Base-by-base conservation (phyloP, 805 yeast species). In the Ogataea angusta region DNA sequence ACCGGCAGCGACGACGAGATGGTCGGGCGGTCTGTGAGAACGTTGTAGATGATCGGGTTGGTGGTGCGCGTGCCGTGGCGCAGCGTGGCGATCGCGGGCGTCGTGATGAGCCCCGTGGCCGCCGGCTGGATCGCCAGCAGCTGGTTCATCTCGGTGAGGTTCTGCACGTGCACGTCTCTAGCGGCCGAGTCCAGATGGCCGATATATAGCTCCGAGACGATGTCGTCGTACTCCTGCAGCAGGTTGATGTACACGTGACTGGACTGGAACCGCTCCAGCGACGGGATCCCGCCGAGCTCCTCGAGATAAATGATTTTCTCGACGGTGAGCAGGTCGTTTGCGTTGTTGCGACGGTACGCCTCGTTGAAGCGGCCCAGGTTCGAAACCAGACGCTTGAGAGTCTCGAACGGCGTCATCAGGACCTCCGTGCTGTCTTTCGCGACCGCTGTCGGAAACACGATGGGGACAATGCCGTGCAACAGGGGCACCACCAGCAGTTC, bases 1-100 rank as follows among this genome's bases (percentile, higher is more conserved):
- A 85, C 78, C 0, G 99, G 97, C 30, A 93, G 68, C 0, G 98
- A 90, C 0, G 96, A 87, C 1, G 96, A 88, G 15, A 91, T 81
- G 8, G 87, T 72, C 1, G 98, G 88, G 38, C 98, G 69, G 59
- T 93, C 98, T 0, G 99, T 93, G 27, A 93, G 69, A 12, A 93
- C 75, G 57, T 93, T 93, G 62, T 90, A 87, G 12, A 93, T 78
- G 30, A 93, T 74, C 2, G 99, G 99, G 59, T 93, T 93, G 45
- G 81, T 67, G 36, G 75, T 52, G 42, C 57, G 46, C 29, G 47
- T 47, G 14, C 51, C 39, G 23, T 45, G 53, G 19, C 52, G 45
- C 37, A 60, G 61, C 2, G 85, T 78, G 19, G 95, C 91, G 16
- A 87, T 78, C 8, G 69, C 62, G 0, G 95, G 85, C 0, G 97